Percentiles rank a stretch among this genome's conserved stretches.
These are phyloP conservation scores for Corchorus capsularis DNA, from an alignment of 345 rosid genomes.

Conservation along the genomic window DNA sequence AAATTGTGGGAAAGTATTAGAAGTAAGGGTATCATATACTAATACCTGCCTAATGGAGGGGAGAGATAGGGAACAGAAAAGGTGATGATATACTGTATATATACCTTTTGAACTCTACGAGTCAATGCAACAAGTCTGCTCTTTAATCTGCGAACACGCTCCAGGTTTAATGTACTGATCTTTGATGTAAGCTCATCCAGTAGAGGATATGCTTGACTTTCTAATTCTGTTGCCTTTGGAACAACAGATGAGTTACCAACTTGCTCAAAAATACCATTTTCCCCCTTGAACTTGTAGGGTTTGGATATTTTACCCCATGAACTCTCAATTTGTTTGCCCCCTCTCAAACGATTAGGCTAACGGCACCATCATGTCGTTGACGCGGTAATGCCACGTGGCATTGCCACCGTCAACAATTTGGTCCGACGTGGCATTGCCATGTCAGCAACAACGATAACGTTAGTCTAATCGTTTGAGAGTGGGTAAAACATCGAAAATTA, in stretches of 20 bases:
- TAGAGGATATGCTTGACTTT: conserved; percentile 97
- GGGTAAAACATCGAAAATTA: too few species aligned
- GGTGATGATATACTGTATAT: background rate
- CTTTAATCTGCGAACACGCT: conserved; percentile 90
- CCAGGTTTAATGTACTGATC: conserved; percentile 96
- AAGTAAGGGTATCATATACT: background rate
- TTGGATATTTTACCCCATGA: too few species aligned
- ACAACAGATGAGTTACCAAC: conserved; percentile 23
- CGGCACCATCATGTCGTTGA: too few species aligned
- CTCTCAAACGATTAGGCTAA: too few species aligned
- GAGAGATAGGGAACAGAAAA: conserved; percentile 3
- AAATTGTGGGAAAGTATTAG: conserved; percentile 10
- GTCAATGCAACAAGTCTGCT: conserved; percentile 96
- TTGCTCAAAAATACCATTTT: conserved; percentile 14
- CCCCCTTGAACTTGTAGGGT: too few species aligned
- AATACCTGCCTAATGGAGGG: conserved; percentile 3
- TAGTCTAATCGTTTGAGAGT: too few species aligned
- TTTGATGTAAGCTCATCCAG: conserved; percentile 94
- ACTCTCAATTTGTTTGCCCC: too few species aligned
- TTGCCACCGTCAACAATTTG: too few species aligned
- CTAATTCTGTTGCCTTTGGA: conserved; percentile 92
- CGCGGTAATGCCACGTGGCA: too few species aligned
- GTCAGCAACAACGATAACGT: too few species aligned
- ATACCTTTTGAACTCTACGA: conserved; percentile 96
- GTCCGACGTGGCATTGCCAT: too few species aligned